Conservation (phyloP, 345 rosid species). For the Populus ilicifolia region DNA sequence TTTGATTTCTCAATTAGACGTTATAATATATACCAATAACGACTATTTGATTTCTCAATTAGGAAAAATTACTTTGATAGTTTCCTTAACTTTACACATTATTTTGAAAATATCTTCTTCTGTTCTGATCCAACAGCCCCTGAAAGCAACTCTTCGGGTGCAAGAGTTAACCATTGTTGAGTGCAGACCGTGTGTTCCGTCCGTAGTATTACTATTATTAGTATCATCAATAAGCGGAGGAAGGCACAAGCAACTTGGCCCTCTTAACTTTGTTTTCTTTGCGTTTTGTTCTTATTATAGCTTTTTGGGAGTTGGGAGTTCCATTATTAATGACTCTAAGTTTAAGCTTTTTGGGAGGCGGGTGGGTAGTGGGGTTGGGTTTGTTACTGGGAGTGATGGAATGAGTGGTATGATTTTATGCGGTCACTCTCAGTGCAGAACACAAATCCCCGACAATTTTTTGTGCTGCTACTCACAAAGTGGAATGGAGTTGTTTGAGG, state of each 20-base stretch:
- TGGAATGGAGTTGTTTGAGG: conserved; percentile 27
- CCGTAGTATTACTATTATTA: conserved; percentile 38
- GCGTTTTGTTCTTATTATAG: not conserved
- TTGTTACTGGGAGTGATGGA: conserved; percentile 34
- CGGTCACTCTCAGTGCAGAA: conserved; percentile 58
- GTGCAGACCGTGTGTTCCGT: conserved; percentile 63
- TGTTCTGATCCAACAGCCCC: no score
- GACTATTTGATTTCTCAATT: no score
- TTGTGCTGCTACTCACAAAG: conserved; percentile 32
- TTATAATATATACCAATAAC: no score
- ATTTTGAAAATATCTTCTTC: no score
- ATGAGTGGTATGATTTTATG: conserved; percentile 27
- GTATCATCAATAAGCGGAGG: not conserved
- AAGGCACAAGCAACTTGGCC: not conserved
- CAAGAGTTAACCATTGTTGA: conserved; percentile 23
- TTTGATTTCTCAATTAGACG: no score
- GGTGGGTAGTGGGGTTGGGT: no score
- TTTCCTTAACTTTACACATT: no score
- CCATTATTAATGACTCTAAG: not conserved
- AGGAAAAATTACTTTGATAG: no score
- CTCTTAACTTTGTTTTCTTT: not conserved
- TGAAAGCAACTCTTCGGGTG: no score
- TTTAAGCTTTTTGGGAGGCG: conserved; percentile 19
- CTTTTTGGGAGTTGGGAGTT: not conserved
- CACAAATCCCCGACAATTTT: conserved; percentile 45